These are phyloP conservation scores for Groenewaldozyma salmanticensis DNA, from an alignment of 805 yeast species.

Conservation along the genomic window DNA sequence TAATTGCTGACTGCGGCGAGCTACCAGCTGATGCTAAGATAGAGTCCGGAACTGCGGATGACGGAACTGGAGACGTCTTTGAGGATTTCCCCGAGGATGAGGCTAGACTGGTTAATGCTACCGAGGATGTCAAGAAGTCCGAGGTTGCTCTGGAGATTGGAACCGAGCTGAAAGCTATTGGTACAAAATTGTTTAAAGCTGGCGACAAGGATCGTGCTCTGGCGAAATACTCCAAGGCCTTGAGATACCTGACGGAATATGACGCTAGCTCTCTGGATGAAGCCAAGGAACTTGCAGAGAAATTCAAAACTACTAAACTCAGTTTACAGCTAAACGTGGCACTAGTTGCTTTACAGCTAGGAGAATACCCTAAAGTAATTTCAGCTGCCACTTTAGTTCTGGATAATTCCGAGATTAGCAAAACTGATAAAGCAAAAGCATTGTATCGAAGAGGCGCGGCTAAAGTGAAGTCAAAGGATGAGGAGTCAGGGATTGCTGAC, in stretches of 20 bases:
- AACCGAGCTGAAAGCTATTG: conserved; percentile 59
- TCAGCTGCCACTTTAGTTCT: conserved; percentile 58
- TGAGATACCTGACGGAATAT: conserved; percentile 57
- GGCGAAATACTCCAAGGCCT: conserved; percentile 64
- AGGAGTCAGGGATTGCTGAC: conserved; percentile 58
- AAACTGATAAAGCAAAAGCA: conserved; percentile 72
- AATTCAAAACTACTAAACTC: conserved; percentile 41
- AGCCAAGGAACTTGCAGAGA: conserved; percentile 23
- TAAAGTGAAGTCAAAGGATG: conserved; percentile 50
- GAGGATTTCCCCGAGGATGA: conserved; percentile 74
- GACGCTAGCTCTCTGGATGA: conserved; percentile 43
- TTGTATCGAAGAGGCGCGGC: conserved; percentile 79
- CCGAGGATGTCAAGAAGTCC: conserved; percentile 39
- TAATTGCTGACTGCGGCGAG: conserved; percentile 71
- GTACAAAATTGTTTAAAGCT: conserved; percentile 63
- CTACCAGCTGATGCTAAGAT: conserved; percentile 49
- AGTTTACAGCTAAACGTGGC: conserved; percentile 67
- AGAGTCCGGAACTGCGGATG: conserved; percentile 43
- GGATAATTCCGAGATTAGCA: conserved; percentile 42
- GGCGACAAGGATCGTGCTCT: conserved; percentile 49
- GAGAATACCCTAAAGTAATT: conserved; percentile 44
- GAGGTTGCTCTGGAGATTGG: conserved; percentile 57
- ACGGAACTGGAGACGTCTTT: conserved; percentile 77
- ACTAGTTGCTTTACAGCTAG: conserved; percentile 57
- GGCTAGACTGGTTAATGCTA: conserved; percentile 26